Percentiles rank a stretch among this genome's conserved stretches.
phyloP scores from a whole-genome alignment of 345 rosid species.

The Sisymbrium altissimum region DNA sequence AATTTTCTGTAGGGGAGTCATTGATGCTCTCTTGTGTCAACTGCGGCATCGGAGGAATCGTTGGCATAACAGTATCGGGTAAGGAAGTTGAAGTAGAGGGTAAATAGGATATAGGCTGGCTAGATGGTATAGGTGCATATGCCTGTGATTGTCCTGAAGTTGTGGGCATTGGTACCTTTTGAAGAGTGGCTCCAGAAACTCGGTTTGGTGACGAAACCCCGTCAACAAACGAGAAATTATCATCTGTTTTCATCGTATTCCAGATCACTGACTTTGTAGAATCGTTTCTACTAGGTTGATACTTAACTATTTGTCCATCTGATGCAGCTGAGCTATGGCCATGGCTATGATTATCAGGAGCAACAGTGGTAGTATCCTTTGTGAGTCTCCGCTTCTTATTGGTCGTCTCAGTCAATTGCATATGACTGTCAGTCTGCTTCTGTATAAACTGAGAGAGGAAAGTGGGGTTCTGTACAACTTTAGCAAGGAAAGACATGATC shows the following conservation, averaged over 20 bases:
- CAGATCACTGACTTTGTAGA: constrained; percentile 29
- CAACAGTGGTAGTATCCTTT: constrained; percentile 1
- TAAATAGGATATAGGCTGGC: background rate
- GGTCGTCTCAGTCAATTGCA: constrained; percentile 44
- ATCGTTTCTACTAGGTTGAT: constrained; percentile 45
- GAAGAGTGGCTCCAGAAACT: constrained; percentile 17
- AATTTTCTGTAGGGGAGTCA: constrained; percentile 18
- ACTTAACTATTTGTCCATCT: constrained; percentile 55
- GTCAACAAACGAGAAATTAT: constrained; percentile 5
- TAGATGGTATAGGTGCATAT: background rate
- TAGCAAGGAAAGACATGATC: constrained; percentile 52
- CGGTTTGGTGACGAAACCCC: constrained; percentile 8
- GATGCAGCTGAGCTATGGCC: constrained; percentile 29
- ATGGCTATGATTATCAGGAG: constrained; percentile 1
- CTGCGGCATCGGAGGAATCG: background rate
- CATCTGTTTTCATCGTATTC: constrained; percentile 44
- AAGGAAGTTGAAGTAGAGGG: constrained; percentile 16
- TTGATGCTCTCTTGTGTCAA: background rate
- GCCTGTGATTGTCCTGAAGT: constrained; percentile 21
- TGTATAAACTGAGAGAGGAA: constrained; percentile 52
- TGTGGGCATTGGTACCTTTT: constrained; percentile 16
- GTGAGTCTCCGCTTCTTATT: constrained; percentile 55
- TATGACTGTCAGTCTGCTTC: constrained; percentile 41
- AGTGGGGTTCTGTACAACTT: constrained; percentile 52
- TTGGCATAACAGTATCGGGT: background rate